Evolutionary conservation across 805 yeast species (phyloP), one percentile per base, ranked within the genome.

Genomic region (Saccharomycopsis javanensis): DNA sequence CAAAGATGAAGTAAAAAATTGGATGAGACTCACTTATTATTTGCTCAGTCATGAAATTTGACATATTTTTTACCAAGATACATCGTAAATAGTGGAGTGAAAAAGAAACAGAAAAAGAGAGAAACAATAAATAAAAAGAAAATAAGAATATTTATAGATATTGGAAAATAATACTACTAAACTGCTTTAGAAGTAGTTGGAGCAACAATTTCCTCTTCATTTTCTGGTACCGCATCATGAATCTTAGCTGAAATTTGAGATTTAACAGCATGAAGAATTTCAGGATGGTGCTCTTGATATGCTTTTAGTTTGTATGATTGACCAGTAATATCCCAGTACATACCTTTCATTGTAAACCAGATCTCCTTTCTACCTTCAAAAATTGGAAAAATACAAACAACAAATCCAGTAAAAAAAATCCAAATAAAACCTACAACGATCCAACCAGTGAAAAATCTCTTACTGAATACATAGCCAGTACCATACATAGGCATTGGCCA

Each of bases 401-500:
- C 73, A 60, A 77, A 76, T 0, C 81, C 82, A 37, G 86, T 78
- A 64, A 79, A 74, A 71, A 87, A 88, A 35, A 88, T 72, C 96
- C 96, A 89, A 58, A 88, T 81, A 55, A 90, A 80, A 59, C 85
- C 82, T 31, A 89, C 95, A 37, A 77, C 81, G 53, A 90, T 79
- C 96, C 96, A 90, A 50, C 96, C 96, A 5, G 94, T 86, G 70
- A 89, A 90, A 72, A 88, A 88, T 57, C 69, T 70, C 68, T 80
- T 83, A 55, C 88, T 80, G 71, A 89, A 90, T 45, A 89, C 75
- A 66, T 89, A 89, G 2, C 79, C 77, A 4, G 85, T 67, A 33
- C 96, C 97, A 68, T 85, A 89, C 94, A 90, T 85, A 62, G 97
- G 96, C 89, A 89, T 86, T 65, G 97, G 97, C 94, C 95, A 88